Evolutionary conservation across 2,329 filamentous ascomycete genomes (phyloP).

Genomic region (Cephalotrichum gorgonifer): DNA sequence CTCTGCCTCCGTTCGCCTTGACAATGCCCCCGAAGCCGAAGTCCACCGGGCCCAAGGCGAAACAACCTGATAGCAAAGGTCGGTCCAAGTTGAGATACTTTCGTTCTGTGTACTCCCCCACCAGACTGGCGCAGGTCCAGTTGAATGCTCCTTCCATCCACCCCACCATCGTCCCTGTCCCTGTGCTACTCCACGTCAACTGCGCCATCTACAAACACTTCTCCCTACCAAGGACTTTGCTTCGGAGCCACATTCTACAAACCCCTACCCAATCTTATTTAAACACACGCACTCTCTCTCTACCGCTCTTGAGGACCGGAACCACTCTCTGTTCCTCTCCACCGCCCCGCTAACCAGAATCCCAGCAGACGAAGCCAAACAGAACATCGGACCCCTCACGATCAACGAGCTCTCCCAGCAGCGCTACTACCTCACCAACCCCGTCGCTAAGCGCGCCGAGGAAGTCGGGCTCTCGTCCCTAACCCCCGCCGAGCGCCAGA

Average conservation of each 20-base stretch:
- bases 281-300: no score
- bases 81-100: background rate
- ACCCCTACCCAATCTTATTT: background rate
- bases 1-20: constrained; percentile 6
- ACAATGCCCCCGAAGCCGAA: constrained; percentile 27
- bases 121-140: background rate
- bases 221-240: background rate
- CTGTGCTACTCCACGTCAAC: no score
- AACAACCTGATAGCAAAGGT: constrained; percentile 12
- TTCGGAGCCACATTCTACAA: background rate
- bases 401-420: constrained; percentile 36
- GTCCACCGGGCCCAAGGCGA: constrained; percentile 19
- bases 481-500: constrained; percentile 35
- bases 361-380: background rate
- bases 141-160: no score
- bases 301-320: no score
- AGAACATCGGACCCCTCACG: constrained; percentile 24
- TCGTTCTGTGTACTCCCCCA: background rate
- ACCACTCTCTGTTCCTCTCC: no score
- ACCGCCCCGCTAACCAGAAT: background rate
- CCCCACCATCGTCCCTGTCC: background rate
- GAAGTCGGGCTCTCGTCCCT: constrained; percentile 33
- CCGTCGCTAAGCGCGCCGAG: constrained; percentile 32
- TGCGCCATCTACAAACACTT: no score
- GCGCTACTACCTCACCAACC: constrained; percentile 39